A percentile compares a stretch with the other conserved stretches of the same genome.
These are phyloP conservation scores for Backusella tarrabulga DNA, from an alignment of 192 early-diverging fungal species.

Conservation along the genomic window DNA sequence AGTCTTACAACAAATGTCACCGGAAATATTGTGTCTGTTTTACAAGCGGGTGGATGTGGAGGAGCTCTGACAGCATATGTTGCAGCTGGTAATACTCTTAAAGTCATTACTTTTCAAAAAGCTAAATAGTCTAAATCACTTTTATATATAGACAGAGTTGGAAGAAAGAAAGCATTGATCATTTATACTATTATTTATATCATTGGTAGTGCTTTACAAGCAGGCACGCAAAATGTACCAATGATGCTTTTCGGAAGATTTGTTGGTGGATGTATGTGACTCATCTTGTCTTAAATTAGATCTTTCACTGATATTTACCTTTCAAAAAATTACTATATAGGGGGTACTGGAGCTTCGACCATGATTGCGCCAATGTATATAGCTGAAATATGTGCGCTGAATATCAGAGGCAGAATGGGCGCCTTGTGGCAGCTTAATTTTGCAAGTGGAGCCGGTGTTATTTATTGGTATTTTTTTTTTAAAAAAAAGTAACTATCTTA, in stretches of 20 bases:
- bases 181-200: background rate
- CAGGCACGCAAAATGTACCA: background rate
- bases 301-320: background rate
- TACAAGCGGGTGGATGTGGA: slow-evolving; percentile 6
- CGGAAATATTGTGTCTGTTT: slow-evolving; percentile 9
- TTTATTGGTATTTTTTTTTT: slow-evolving; percentile 3
- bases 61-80: background rate
- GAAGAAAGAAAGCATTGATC: background rate
- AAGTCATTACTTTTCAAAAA: background rate
- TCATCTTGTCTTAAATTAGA: background rate
- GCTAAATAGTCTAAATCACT: background rate
- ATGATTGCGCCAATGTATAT: slow-evolving; percentile 13
- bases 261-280: slow-evolving; percentile 2
- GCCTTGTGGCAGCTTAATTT: slow-evolving; percentile 10
- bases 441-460: background rate
- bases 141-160: background rate
- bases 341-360: slow-evolving; percentile 1
- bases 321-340: background rate
- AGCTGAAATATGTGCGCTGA: background rate
- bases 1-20: background rate
- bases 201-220: slow-evolving; percentile 9
- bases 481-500: background rate
- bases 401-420: slow-evolving; percentile 10
- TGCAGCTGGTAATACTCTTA: background rate
- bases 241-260: slow-evolving; percentile 14